Evolutionary conservation across 148 eudicot genomes (phyloP), one percentile per base, ranked within the genome.

Genomic region (Nyssa sinensis): DNA sequence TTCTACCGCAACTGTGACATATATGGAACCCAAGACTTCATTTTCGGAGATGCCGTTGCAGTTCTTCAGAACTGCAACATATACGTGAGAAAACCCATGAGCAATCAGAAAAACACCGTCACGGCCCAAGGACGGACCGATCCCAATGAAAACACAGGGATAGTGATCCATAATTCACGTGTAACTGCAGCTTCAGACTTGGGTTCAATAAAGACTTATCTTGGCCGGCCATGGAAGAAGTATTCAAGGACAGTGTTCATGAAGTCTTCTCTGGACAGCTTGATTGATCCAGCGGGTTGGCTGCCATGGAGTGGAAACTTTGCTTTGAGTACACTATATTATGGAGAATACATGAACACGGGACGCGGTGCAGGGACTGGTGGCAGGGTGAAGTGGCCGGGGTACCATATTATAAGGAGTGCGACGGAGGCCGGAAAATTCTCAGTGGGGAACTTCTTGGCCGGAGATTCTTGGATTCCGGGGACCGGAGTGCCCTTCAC

Each of bases 311-410:
- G 74, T 2, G 87, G 81, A 10, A 75, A 60, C 53, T 85, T 81
- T 44, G 91, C 87, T 13, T 57, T 85, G 44, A 77, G 78, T 5
- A 85, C 91, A 3, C 79, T 88, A 30, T 88, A 81, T n/a, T 88
- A 83, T 21, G 91, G 82, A 0, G 91, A 88, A 62, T 87, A 86
- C 62, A 77, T 86, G 91, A 90, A 87, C 66, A 41, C 5, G 5
- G 94, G 94, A 17, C 47, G 28, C 0, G 94, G 94, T 29, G 81
- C 94, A 0, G 64, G 51, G 30, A 90, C 88, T 0, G 67, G 67
- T 11, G 76, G 80, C 0, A 82, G 94, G 74, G 91, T 88, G 24
- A 84, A 79, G 6, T 90, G 91, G 94, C 78, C 82, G 0, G 94
- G 94, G 10, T 84, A 82, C 70, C 88, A 70, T 21, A 67, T 82